Base-by-base conservation (phyloP, 2,329 filamentous ascomycete species). In the Colletotrichum cereale region DNA sequence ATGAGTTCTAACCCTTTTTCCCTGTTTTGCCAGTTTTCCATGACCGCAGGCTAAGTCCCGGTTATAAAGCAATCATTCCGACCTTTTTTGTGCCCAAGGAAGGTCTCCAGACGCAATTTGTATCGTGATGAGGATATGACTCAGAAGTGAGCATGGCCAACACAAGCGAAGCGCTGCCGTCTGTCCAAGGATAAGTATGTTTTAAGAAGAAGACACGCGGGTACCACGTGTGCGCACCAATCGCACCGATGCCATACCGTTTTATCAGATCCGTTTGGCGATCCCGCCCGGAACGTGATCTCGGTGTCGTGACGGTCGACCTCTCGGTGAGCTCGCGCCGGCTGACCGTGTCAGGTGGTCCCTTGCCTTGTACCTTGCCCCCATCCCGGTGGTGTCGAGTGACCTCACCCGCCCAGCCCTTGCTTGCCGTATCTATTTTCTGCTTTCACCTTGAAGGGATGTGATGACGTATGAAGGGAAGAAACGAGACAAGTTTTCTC, bases 1-100 rank as follows among this genome's bases (percentile, higher is more conserved):
- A 72, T 69, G 65, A 72, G 58, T 68, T 60, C 55, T 68, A 56
- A 67, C 55, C 47, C 36, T 34, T 53, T 64, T 63, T 42, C 53
- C 52, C n/a, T 38, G 67, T 68, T 38, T 52, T 50, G n/a, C n/a
- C n/a, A n/a, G n/a, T n/a, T 24, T 36, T 14, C 36, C 42, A 62
- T 67, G 68, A 71, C 36, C 55, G 31, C 14, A 24, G 10, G 18
- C 53, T n/a, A 56, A 24, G 31, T 29, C 21, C 31, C 24, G 31
- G 44, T 67, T 38, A 2, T 21, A 62, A 56, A 64, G 26, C 47
- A 53, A 72, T 72, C 69, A 72, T 31, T 61, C 8, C 53, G 62
- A 24, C 34, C 44, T 44, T 18, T 52, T 24, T 12, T 34, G 31
- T 42, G n/a, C 36, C 36, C 34, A 3, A 7, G 31, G 44, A n/a